phyloP scores from a whole-genome alignment of 2,329 filamentous ascomycete genomes.

The Apiospora malaysiana region DNA sequence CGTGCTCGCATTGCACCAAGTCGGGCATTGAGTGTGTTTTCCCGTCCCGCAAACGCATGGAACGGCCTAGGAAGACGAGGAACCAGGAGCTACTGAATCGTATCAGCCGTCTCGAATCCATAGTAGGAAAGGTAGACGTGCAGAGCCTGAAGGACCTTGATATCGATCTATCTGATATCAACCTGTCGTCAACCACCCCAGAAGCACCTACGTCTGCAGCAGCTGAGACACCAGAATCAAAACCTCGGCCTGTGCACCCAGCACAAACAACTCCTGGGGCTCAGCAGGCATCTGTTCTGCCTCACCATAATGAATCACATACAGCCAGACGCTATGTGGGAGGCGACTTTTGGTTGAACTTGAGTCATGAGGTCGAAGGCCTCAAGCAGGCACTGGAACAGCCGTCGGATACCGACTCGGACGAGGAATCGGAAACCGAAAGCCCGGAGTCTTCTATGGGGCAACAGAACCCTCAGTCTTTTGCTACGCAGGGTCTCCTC shows the following conservation, averaged over 20 bases:
- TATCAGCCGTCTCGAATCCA: conserved; percentile 50
- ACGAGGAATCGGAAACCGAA: conserved; percentile 41
- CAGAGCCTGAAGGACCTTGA: conserved; percentile 28
- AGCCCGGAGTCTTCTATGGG: conserved; percentile 37
- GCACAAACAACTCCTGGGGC: neutral
- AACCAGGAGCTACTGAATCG: conserved; percentile 52
- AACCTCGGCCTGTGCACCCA: neutral
- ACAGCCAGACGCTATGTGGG: conserved; percentile 45
- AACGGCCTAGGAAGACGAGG: conserved; percentile 46
- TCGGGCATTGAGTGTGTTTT: conserved; percentile 54
- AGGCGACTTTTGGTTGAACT: conserved; percentile 50
- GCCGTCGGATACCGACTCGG: conserved; percentile 47
- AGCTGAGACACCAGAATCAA: conserved; percentile 6
- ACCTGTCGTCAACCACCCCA: neutral
- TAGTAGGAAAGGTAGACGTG: conserved; percentile 51
- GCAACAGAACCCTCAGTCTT: conserved; percentile 23
- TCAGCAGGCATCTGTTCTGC: neutral
- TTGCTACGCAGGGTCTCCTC: conserved; percentile 25
- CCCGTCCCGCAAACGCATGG: conserved; percentile 50
- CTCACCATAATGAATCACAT: conserved; percentile 28
- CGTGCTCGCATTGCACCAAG: conserved; percentile 60
- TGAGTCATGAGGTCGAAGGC: conserved; percentile 52
- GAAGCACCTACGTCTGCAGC: conserved; percentile 16
- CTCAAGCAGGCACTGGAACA: conserved; percentile 51
- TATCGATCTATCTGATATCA: conserved; percentile 21